Base-by-base conservation (phyloP, 2,329 filamentous ascomycete genomes). In the Colletotrichum sp. region DNA sequence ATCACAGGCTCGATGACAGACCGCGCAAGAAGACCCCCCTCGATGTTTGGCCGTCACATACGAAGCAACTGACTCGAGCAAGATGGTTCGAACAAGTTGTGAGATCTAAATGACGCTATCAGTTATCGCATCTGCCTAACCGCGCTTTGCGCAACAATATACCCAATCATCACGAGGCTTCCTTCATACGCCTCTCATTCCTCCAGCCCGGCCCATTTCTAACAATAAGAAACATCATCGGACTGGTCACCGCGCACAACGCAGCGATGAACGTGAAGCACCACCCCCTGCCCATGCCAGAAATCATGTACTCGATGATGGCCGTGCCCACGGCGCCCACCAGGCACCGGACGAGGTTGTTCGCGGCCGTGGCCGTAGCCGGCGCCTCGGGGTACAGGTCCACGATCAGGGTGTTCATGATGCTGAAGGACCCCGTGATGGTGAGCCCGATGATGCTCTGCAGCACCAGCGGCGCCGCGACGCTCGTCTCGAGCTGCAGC, bases 331-430 rank as follows among this genome's bases (percentile, higher is more conserved):
- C 88, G 0, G 92, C 93, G 28, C 91, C 92, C 57, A 92, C 83
- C 21, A 92, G 82, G 80, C 92, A 94, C n/a, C 92, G 85, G 6
- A 91, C 88, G 5, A 94, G 83, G 77, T 94, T 94, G 77, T 92
- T 92, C 1, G 92, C 90, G 0, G 92, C 92, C 3, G 92, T 92
- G 0, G 90, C 91, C 0, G 92, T 93, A 0, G 91, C 91, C 0
- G 92, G 91, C 2, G 89, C 88, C 28, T 89, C 84, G 0, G 92
- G 91, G 77, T 92, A 91, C 3, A 94, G 83, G 77, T 94, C 93
- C 2, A 94, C 89, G 16, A 93, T 87, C 8, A 94, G 84, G 0
- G 91, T 92, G 78, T 90, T 91, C n/a, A 93, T 86, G 60, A 93
- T 88, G 74, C 89, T 90, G 81, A 94, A 94, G 0, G 90, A 89